These are phyloP conservation scores for Suillus americanus DNA, from an alignment of 768 basidiomycete species.

Conservation along the genomic window DNA sequence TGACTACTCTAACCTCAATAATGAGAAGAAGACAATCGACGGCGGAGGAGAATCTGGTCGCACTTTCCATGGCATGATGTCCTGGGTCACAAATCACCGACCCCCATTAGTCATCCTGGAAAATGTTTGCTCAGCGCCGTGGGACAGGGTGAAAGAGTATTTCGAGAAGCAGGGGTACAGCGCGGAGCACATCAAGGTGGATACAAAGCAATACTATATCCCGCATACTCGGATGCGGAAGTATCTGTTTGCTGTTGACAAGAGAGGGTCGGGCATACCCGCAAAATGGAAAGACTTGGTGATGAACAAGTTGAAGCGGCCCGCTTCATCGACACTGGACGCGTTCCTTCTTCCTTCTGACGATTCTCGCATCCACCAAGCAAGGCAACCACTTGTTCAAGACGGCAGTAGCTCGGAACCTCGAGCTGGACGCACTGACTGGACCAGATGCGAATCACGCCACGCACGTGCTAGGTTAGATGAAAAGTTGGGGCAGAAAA, in stretches of 20 bases:
- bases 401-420: slow-evolving; percentile 66
- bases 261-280: slow-evolving; percentile 58
- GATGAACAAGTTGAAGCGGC: slow-evolving; percentile 65
- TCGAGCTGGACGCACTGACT: slow-evolving; percentile 76
- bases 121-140: slow-evolving; percentile 91
- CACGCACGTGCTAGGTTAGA: slow-evolving; percentile 87
- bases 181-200: slow-evolving; percentile 67
- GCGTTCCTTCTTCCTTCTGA: slow-evolving; percentile 90
- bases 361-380: slow-evolving; percentile 88
- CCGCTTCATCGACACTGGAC: slow-evolving; percentile 87
- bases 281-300: slow-evolving; percentile 67
- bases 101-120: slow-evolving; percentile 93
- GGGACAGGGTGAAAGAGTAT: slow-evolving; percentile 71
- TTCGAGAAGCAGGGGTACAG: slow-evolving; percentile 78
- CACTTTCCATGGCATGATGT: slow-evolving; percentile 94
- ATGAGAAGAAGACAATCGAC: slow-evolving; percentile 86
- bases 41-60: slow-evolving; percentile 90
- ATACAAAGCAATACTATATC: slow-evolving; percentile 89
- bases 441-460: slow-evolving; percentile 90
- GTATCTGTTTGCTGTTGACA: slow-evolving; percentile 79
- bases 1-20: slow-evolving; percentile 96
- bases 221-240: slow-evolving; percentile 93
- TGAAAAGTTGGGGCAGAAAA: slow-evolving; percentile 76
- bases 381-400: slow-evolving; percentile 79
- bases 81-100: slow-evolving; percentile 83